Evolutionary conservation across 345 rosid genomes (phyloP).

Genomic region (Aquilaria yunnanensis): DNA sequence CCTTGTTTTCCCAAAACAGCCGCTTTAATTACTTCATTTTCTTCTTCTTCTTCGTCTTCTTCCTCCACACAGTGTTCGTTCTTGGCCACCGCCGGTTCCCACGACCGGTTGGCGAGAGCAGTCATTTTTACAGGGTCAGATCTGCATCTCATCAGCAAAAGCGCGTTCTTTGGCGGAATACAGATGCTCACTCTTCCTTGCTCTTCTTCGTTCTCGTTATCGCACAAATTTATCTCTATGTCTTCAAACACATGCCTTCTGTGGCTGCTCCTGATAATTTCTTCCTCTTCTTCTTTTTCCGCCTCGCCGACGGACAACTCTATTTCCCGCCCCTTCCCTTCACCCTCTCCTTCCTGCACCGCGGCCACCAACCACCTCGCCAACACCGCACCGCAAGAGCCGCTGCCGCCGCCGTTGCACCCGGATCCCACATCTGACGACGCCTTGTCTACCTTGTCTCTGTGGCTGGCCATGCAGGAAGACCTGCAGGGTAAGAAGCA

Average conservation of each 20-base stretch:
- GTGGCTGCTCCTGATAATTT: conserved; percentile 41
- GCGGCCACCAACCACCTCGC: conserved; percentile 82
- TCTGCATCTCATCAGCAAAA: conserved; percentile 87
- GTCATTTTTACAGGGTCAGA: conserved; percentile 96
- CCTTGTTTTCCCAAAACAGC: conserved; percentile 10
- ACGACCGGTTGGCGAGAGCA: conserved; percentile 67
- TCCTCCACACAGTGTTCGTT: conserved; percentile 17
- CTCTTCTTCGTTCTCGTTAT: conserved; percentile 37
- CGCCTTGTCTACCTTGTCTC: conserved; percentile 26
- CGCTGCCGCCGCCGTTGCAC: conserved; percentile 18
- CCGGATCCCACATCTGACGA: conserved; percentile 6
- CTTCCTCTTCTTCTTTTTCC: conserved; percentile 20
- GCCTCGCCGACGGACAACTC: conserved; percentile 60
- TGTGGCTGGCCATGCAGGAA: conserved; percentile 43
- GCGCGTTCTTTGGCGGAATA: conserved; percentile 85
- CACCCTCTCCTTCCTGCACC: conserved; percentile 59
- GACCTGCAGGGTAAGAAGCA: conserved; percentile 86
- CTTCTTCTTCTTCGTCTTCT: conserved; percentile 13
- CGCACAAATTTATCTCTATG: conserved; percentile 39
- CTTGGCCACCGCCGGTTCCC: conserved; percentile 46
- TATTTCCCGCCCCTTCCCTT: conserved; percentile 50
- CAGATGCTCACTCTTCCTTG: conserved; percentile 49
- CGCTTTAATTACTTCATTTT: not conserved
- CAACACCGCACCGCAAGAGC: conserved; percentile 67
- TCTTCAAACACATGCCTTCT: conserved; percentile 74